Percentiles rank a stretch among this genome's conserved stretches.
Evolutionary conservation across 1,284 basidiomycete species (phyloP).

Genomic region (Microbotryum lychnidis-dioicae): DNA sequence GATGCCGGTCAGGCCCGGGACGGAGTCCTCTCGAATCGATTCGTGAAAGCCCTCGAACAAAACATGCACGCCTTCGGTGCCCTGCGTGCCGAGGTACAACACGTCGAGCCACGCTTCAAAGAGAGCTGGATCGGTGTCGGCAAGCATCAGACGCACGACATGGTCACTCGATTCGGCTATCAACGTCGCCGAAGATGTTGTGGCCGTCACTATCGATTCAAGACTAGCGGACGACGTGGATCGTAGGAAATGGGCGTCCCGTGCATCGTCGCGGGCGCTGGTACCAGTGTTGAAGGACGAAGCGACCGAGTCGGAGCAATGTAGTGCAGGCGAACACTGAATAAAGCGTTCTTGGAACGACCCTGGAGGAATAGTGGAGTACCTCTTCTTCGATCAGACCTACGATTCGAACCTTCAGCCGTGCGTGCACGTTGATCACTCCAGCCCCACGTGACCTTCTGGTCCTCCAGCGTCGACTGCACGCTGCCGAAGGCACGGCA

Average conservation of each 20-base stretch:
- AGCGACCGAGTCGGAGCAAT: constrained; percentile 77
- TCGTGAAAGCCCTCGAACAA: constrained; percentile 64
- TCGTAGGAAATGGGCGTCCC: too few relatives aligned
- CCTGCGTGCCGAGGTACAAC: constrained; percentile 70
- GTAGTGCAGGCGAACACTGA: constrained; percentile 36
- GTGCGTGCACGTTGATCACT: too few relatives aligned
- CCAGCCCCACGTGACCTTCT: too few relatives aligned
- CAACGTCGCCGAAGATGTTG: constrained; percentile 47
- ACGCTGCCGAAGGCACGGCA: too few relatives aligned
- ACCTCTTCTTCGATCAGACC: too few relatives aligned
- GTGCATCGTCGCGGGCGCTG: not conserved
- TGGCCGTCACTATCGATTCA: too few relatives aligned
- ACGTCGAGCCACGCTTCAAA: constrained; percentile 63
- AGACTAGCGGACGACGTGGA: too few relatives aligned
- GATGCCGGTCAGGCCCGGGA: constrained; percentile 33
- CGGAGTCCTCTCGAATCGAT: constrained; percentile 39
- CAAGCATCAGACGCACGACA: constrained; percentile 9
- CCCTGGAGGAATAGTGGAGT: too few relatives aligned
- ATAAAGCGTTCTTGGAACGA: too few relatives aligned
- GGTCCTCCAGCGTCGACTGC: too few relatives aligned
- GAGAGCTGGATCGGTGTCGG: constrained; percentile 24
- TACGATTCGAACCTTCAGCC: too few relatives aligned
- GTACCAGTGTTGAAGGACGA: constrained; percentile 43
- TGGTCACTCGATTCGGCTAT: too few relatives aligned
- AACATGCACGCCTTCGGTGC: constrained; percentile 79